Conservation (phyloP, 768 basidiomycete species). For the Xerocomus potaroensis region DNA sequence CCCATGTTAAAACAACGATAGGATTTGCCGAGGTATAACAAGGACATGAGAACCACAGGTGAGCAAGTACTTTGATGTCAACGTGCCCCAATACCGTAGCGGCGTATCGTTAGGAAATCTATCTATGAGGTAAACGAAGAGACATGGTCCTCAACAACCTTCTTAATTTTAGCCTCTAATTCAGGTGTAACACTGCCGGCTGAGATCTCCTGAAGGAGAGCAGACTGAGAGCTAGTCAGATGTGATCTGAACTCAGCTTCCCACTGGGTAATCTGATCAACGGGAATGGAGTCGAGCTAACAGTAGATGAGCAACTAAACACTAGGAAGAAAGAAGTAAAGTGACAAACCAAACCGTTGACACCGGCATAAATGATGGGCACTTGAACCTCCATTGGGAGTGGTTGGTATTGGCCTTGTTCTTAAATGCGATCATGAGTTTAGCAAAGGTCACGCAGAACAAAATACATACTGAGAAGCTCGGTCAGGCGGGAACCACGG, state of each 20-base stretch:
- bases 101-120: constrained; percentile 11
- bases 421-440: constrained; percentile 37
- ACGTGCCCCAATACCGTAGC: constrained; percentile 13
- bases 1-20: constrained; percentile 29
- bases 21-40: constrained; percentile 26
- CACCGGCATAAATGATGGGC: constrained; percentile 98
- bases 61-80: constrained; percentile 20
- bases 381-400: constrained; percentile 95
- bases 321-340: background rate
- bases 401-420: constrained; percentile 98
- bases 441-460: background rate
- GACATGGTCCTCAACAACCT: constrained; percentile 87
- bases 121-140: constrained; percentile 66
- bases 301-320: background rate
- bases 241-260: constrained; percentile 90
- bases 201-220: constrained; percentile 81
- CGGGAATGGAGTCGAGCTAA: constrained; percentile 90
- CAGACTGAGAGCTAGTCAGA: constrained; percentile 65
- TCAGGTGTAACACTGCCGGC: constrained; percentile 82
- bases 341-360: constrained; percentile 87
- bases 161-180: constrained; percentile 93
- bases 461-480: constrained; percentile 71
- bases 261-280: constrained; percentile 92
- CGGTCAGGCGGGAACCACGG: constrained; percentile 97
- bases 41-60: constrained; percentile 17